Evolutionary conservation across 495 filamentous ascomycete species (phyloP), one percentile per base, ranked within the genome.

Genomic region (Talaromyces trachyspermus): DNA sequence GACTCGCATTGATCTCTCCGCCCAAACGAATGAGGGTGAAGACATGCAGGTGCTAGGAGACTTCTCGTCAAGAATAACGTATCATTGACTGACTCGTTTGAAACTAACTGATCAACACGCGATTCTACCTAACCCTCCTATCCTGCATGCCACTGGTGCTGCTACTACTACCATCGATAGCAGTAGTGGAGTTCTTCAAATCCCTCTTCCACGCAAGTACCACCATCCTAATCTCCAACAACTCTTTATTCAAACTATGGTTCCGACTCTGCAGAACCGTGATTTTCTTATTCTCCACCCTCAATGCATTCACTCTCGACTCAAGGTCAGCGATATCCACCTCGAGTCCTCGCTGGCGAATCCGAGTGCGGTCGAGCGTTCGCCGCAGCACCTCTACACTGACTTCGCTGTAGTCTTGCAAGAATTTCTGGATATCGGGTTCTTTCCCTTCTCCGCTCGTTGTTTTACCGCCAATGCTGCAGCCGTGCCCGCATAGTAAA

Each of bases 191-290:
- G 15, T 25, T 29, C 32, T 33, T 46, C 20, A 46, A 24, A 46
- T 46, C 44, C 30, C 20, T 46, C 44, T 46, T 46, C 44, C 44
- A 46, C 22, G 44, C 44, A 18, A 46, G 3, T 6, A 46, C 44
- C n/a, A 46, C 44, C 44, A 37, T 46, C 32, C 26, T 46, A 37
- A 46, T 46, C 8, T 46, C 44, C 32, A 46, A 17, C 32, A 46
- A 46, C 44, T 46, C 44, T n/a, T 46, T 46, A 12, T 46, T 46
- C 12, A 46, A 10, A 11, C 30, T 46, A 26, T 46, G 27, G 37
- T 46, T 46, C 32, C 30, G 44, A 36, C 20, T 46, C 22, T 46
- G 44, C 32, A 46, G 25, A 18, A 37, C 15, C 2, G 27, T 22
- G 6, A 46, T 19, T 22, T 46, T 46, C 44, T 46, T 46, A 37